Base-by-base conservation (phyloP, 2,329 filamentous ascomycete genomes). In the Cadophora sp. region DNA sequence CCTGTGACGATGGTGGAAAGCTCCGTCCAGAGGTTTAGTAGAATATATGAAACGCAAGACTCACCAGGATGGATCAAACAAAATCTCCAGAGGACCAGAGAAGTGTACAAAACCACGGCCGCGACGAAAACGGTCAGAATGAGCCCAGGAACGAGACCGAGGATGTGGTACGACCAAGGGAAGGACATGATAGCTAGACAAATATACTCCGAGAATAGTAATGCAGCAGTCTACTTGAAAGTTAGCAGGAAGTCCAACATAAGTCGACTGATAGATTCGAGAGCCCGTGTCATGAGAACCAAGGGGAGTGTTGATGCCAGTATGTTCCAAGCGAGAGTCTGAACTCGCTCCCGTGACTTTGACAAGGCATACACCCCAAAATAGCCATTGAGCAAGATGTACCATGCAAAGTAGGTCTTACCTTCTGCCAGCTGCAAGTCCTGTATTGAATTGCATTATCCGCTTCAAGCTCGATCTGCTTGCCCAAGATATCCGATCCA, bases 121-220 rank as follows among this genome's bases (percentile, higher is more conserved):
- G 94, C 93, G 68, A 97, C 86, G 34, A 95, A 86, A 1, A 92
- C 84, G 0, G 94, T 97, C 77, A 97, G 78, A 70, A 97, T 95
- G 9, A 97, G 79, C 27, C 92, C 94, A 0, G 94, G 94, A 0
- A 97, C 92, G 19, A 97, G 85, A 8, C 94, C 94, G 8, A 97
- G 86, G 31, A 95, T 83, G 53, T 93, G 92, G 80, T 97, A 97
- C 0, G 93, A 97, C 86, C 92, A 97, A 0, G 94, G 94, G 74
- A 97, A 97, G 62, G 92, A 97, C 94, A 97, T 97, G 77, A 97
- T 97, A 68, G 87, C 84, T 80, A 97, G 82, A 79, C 93, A 97
- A 68, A 97, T 97, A 79, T 97, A 97, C 83, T 97, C 94, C 62
- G 93, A 96, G 81, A 97, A 97, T 62, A 97, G 88, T 73, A 97